These are phyloP conservation scores for Podospora pseudopauciseta DNA, from an alignment of 495 filamentous ascomycete species.

Conservation along the genomic window DNA sequence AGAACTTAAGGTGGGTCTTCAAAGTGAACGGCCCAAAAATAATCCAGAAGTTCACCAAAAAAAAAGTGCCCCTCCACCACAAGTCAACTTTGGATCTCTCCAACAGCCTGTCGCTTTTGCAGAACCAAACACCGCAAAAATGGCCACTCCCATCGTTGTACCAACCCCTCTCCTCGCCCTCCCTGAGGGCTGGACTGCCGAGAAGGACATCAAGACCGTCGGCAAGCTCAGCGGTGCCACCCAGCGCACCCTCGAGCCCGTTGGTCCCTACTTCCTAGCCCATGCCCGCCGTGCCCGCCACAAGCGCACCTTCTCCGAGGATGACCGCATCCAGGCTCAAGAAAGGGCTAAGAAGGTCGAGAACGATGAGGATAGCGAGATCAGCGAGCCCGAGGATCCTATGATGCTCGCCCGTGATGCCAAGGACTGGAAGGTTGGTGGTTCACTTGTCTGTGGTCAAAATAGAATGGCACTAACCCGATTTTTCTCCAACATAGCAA, in stretches of 20 bases:
- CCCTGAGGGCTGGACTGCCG: slow-evolving; percentile 76
- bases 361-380: slow-evolving; percentile 82
- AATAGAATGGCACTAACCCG: slow-evolving; percentile 26
- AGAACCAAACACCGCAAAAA: slow-evolving; percentile 24
- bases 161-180: slow-evolving; percentile 67
- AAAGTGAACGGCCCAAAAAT: slow-evolving; percentile 20
- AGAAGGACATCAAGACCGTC: slow-evolving; percentile 86
- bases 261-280: slow-evolving; percentile 95
- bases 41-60: slow-evolving; percentile 21
- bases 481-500: slow-evolving; percentile 44
- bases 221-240: slow-evolving; percentile 64
- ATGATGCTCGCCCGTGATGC: slow-evolving; percentile 87
- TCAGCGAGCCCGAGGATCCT: slow-evolving; percentile 87
- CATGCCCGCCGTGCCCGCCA: slow-evolving; percentile 95
- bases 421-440: slow-evolving; percentile 95
- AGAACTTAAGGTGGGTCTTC: slow-evolving; percentile 6
- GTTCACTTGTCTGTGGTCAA: neutral
- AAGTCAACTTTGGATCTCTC: slow-evolving; percentile 1
- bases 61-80: slow-evolving; percentile 25
- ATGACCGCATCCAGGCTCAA: slow-evolving; percentile 94
- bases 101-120: slow-evolving; percentile 9
- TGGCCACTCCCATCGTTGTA: slow-evolving; percentile 35
- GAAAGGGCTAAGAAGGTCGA: slow-evolving; percentile 93
- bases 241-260: slow-evolving; percentile 85
- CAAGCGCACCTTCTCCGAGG: slow-evolving; percentile 96